Percentiles rank a stretch among this genome's conserved stretches.
Conservation (phyloP, 768 basidiomycete species). For the Hygrophorus russula region DNA sequence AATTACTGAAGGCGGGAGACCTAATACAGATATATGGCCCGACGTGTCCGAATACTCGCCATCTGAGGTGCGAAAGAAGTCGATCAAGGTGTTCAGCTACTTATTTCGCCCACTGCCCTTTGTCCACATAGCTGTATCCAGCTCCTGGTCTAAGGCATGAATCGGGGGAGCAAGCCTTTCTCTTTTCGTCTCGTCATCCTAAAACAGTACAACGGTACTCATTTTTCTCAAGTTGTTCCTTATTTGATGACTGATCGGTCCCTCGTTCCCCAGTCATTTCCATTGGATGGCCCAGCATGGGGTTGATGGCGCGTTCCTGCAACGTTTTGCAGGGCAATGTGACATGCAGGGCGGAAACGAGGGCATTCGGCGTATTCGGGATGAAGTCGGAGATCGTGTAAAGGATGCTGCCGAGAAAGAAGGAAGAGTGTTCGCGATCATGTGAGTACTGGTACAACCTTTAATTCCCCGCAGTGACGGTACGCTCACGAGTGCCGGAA, state of each 20-base stretch:
- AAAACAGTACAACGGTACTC: conserved; percentile 55
- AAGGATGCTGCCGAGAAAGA: conserved; percentile 70
- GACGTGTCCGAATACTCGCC: conserved; percentile 61
- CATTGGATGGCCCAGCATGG: conserved; percentile 78
- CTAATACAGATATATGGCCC: conserved; percentile 74
- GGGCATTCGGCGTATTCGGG: conserved; percentile 53
- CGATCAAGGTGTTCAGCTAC: neutral
- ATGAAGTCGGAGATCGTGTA: conserved; percentile 65
- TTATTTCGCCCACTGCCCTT: conserved; percentile 28
- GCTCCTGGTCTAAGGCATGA: conserved; percentile 53
- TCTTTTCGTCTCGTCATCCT: conserved; percentile 73
- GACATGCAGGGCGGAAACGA: conserved; percentile 43
- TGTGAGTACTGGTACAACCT: conserved; percentile 34
- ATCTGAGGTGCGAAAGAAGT: conserved; percentile 28
- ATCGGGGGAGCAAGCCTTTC: conserved; percentile 46
- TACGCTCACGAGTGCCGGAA: conserved; percentile 3
- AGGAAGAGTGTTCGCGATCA: conserved; percentile 74
- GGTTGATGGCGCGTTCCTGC: conserved; percentile 73
- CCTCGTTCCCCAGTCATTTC: conserved; percentile 39
- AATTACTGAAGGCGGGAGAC: conserved; percentile 54
- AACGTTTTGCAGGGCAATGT: conserved; percentile 63
- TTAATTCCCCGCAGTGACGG: conserved; percentile 1
- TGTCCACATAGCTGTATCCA: conserved; percentile 46
- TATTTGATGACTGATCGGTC: conserved; percentile 1
- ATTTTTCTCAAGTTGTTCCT: neutral